phyloP scores from a whole-genome alignment of 2,329 filamentous ascomycete genomes.

The Trichoderma sp. region DNA sequence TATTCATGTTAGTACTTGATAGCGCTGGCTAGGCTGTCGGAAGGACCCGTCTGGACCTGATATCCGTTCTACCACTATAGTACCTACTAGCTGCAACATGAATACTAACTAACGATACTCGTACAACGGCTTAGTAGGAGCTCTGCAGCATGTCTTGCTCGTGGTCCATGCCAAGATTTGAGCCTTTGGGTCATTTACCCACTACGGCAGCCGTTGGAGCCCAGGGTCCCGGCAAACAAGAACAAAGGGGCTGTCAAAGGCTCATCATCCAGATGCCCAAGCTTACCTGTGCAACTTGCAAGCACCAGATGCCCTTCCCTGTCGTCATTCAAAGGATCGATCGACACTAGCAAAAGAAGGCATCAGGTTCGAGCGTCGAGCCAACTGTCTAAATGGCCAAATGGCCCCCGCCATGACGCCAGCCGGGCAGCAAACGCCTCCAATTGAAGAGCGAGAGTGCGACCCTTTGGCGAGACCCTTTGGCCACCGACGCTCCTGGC shows the following conservation, averaged over 20 bases:
- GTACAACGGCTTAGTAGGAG: not conserved
- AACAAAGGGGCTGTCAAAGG: slow-evolving; percentile 3
- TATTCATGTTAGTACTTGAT: not conserved
- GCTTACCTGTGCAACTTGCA: not conserved
- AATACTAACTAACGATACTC: not conserved
- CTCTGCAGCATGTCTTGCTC: not conserved
- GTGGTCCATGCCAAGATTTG: not conserved
- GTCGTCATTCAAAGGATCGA: not conserved
- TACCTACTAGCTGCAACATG: not conserved
- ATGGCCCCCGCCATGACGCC: slow-evolving; percentile 22
- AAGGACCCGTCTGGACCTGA: not conserved
- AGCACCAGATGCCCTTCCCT: not conserved
- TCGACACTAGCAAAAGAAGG: slow-evolving; percentile 16
- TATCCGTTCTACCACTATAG: not conserved
- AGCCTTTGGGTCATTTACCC: not conserved
- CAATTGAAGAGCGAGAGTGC: not conserved
- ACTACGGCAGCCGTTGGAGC: not conserved
- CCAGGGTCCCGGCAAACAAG: not conserved
- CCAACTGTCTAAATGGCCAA: not conserved
- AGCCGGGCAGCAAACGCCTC: not conserved
- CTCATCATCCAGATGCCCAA: not conserved
- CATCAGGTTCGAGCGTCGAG: not conserved
- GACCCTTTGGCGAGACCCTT: not conserved
- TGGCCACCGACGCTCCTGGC: not conserved
- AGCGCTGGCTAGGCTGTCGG: not conserved